Evolutionary conservation across 139 green algal species (phyloP), one percentile per base, ranked within the genome.

Genomic region (Chlorella sp.): DNA sequence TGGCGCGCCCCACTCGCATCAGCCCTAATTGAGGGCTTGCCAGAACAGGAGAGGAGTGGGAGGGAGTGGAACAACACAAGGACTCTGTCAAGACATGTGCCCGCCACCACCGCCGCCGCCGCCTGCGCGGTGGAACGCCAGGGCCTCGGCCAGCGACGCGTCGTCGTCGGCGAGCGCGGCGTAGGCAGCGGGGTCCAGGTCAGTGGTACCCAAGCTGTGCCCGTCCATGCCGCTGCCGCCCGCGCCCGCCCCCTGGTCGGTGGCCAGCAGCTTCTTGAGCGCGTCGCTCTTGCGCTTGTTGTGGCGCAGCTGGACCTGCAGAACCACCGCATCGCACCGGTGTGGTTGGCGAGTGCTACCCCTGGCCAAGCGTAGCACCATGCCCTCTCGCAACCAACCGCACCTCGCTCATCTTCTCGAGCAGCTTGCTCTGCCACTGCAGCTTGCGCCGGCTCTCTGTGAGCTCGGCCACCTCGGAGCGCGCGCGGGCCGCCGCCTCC

Each of bases 321-420:
- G 32, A 59, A 10, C 33, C 30, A 36, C 30, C 59, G 27, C 33
- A 24, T 60, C 22, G 42, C 10, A 17, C 10, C 10, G 42, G 42
- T 24, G 42, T 10, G 42, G 10, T 55, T 55, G 42, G n/a, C n/a
- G n/a, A n/a, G n/a, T n/a, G n/a, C n/a, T n/a, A n/a, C n/a, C n/a
- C 17, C 10, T 55, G 42, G 17, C 42, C 10, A 17, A 55, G 10
- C 42, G 42, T 17, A 24, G 10, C 17, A 55, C 42, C 42, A 55
- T 55, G 17, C 17, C 10, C 42, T 17, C 17, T 10, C 42, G 42
- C 17, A 10, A 55, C 10, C 17, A 24, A 17, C 42, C 78, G 30
- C 29, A 89, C 82, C 75, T 89, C 79, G 5, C 74, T 84, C 85
- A 89, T 89, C 31, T 82, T 80, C 67, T 89, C 82, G 67, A 89